phyloP scores from a whole-genome alignment of 345 rosid species.

The Lepidium africanum region DNA sequence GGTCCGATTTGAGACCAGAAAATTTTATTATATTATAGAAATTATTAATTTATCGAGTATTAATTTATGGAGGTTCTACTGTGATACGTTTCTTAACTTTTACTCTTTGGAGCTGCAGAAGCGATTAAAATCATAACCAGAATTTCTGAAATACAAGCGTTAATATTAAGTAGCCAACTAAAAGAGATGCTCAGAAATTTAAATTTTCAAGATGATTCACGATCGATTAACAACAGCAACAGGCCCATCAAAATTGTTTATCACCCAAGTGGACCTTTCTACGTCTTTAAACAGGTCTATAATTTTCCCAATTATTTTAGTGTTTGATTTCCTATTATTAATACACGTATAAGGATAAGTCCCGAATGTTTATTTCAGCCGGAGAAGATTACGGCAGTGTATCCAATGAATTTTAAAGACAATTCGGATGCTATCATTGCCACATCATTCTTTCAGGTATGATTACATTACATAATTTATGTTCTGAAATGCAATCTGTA shows the following conservation, averaged over 20 bases:
- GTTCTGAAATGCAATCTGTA: background rate
- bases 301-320: too few species aligned
- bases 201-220: conserved; percentile 35
- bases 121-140: conserved; percentile 46
- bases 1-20: too few species aligned
- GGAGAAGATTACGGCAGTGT: conserved; percentile 54
- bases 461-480: background rate
- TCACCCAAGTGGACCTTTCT: conserved; percentile 69
- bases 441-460: conserved; percentile 78
- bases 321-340: background rate
- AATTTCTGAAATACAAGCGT: conserved; percentile 66
- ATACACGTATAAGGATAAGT: background rate
- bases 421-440: conserved; percentile 72
- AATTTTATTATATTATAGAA: too few species aligned
- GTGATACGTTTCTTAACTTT: background rate
- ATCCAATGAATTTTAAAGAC: conserved; percentile 86
- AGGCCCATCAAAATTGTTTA: conserved; percentile 61
- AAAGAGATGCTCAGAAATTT: conserved; percentile 59
- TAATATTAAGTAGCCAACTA: conserved; percentile 60
- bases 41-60: too few species aligned
- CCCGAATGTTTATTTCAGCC: conserved; percentile 35
- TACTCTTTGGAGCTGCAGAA: conserved; percentile 37
- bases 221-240: background rate
- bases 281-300: conserved; percentile 70
- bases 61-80: too few species aligned